Base-by-base conservation (phyloP, 331 rosid genomes). In the Malus hybrid region DNA sequence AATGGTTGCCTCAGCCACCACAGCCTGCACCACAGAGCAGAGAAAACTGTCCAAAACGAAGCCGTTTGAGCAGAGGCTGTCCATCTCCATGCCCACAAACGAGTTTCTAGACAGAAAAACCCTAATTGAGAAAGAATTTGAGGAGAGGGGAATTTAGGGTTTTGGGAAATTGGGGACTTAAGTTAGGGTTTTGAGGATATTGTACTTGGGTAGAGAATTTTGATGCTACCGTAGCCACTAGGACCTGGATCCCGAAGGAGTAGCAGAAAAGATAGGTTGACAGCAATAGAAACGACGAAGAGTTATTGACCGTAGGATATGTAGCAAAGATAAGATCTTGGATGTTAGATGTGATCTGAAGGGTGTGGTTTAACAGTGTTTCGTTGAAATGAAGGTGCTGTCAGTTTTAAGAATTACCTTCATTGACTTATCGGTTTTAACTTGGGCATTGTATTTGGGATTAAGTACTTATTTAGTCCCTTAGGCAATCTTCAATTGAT, bases 121-220 rank as follows among this genome's bases (percentile, higher is more conserved):
- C 61, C 16, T 19, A 27, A 52, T 8, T 10, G 65, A 22, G 48
- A 75, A 56, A 61, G 24, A 48, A 48, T 18, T 32, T 22, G n/a
- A 8, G 3, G 28, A 19, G 31, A 29, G 64, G 22, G 33, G 7
- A 73, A 14, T 19, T 3, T 65, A 65, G 77, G 75, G 55, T 75
- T 69, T 73, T 78, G 65, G 70, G 27, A 69, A 61, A 27, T 66
- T 11, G 65, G 10, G 83, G 73, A 69, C 69, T 76, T 80, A 28
- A 76, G 80, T n/a, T 62, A 67, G 85, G 81, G 85, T 77, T 81
- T 73, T 59, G 62, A 80, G 66, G 71, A 74, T 60, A 33, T 36
- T 39, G 78, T 19, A 36, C n/a, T 10, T 52, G 65, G 48, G 75
- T 57, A 65, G 66, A 12, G 6, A 48, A 31, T 54, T 57, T 57